These are phyloP conservation scores for Neophaeococcomyces aloes DNA, from an alignment of 2,329 filamentous ascomycete genomes.

Conservation along the genomic window DNA sequence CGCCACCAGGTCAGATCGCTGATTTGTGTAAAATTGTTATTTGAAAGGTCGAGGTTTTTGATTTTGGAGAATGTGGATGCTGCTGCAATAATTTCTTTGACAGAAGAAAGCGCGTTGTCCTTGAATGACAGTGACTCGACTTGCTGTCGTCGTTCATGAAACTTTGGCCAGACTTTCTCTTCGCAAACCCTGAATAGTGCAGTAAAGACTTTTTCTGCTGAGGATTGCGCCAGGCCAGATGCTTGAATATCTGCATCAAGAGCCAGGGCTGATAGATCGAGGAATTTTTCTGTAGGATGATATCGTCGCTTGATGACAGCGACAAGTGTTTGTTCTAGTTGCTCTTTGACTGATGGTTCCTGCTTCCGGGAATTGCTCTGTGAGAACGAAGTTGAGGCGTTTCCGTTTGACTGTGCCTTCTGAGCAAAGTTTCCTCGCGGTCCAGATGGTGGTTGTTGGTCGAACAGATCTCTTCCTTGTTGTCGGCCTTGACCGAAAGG, in stretches of 20 bases:
- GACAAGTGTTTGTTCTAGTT: conserved; percentile 2
- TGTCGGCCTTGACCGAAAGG: conserved; percentile 3
- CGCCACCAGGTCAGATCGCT: conserved; percentile 65
- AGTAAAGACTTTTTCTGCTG: conserved; percentile 76
- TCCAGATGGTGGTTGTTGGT: conserved; percentile 7
- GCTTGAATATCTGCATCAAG: conserved; percentile 60
- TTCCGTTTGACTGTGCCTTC: conserved; percentile 4
- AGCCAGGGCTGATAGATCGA: conserved; percentile 71
- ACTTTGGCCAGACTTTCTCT: conserved; percentile 56
- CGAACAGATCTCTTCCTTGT: conserved; percentile 12
- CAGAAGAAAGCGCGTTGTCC: conserved; percentile 65
- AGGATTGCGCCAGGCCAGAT: conserved; percentile 65
- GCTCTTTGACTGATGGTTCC: neutral
- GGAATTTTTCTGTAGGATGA: conserved; percentile 57
- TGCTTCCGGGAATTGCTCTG: neutral
- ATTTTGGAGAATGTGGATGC: conserved; percentile 73
- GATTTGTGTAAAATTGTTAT: conserved; percentile 64
- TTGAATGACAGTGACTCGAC: conserved; percentile 74
- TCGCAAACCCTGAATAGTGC: conserved; percentile 83
- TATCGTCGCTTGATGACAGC: conserved; percentile 65
- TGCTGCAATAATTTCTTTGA: conserved; percentile 62
- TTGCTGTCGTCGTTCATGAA: conserved; percentile 62
- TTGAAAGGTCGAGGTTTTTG: conserved; percentile 77
- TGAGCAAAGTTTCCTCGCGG: conserved; percentile 7
- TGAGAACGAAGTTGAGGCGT: neutral